Percentiles rank a stretch among this genome's conserved stretches.
phyloP scores from a whole-genome alignment of 495 filamentous ascomycete genomes.

The Niebla homalea region DNA sequence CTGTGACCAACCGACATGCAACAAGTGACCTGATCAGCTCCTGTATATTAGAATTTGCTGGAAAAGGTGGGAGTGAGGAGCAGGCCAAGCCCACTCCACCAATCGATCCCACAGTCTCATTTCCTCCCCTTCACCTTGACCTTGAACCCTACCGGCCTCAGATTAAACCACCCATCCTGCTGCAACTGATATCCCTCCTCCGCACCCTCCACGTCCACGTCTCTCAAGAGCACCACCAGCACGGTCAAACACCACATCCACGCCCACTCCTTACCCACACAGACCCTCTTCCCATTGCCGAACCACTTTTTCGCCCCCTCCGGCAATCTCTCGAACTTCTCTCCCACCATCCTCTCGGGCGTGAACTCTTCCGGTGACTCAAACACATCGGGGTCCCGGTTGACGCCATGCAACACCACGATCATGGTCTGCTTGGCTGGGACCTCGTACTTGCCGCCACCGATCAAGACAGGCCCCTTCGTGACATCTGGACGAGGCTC shows the following conservation, averaged over 20 bases:
- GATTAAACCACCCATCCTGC: constrained; percentile 20
- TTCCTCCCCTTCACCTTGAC: constrained; percentile 13
- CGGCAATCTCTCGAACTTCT: constrained; percentile 46
- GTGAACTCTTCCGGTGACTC: constrained; percentile 50
- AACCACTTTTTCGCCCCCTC: constrained; percentile 51
- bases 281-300: constrained; percentile 57
- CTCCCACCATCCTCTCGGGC: constrained; percentile 57
- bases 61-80: too few relatives aligned
- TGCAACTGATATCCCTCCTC: constrained; percentile 29
- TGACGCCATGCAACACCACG: constrained; percentile 48
- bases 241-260: constrained; percentile 42
- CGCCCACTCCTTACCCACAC: constrained; percentile 52
- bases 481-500: constrained; percentile 35
- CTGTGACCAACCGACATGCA: too few relatives aligned
- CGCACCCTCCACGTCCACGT: constrained; percentile 32
- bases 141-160: constrained; percentile 15
- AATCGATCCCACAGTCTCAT: too few relatives aligned
- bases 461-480: constrained; percentile 35
- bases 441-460: constrained; percentile 55
- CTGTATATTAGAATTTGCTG: too few relatives aligned
- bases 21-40: too few relatives aligned
- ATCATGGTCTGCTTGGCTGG: constrained; percentile 47
- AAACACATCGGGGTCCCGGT: constrained; percentile 56
- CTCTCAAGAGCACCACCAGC: constrained; percentile 28
- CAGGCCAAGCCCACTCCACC: too few relatives aligned